Evolutionary conservation across 352 stramenopile genomes (phyloP).

Genomic region (Phytophthora boehmeriae): DNA sequence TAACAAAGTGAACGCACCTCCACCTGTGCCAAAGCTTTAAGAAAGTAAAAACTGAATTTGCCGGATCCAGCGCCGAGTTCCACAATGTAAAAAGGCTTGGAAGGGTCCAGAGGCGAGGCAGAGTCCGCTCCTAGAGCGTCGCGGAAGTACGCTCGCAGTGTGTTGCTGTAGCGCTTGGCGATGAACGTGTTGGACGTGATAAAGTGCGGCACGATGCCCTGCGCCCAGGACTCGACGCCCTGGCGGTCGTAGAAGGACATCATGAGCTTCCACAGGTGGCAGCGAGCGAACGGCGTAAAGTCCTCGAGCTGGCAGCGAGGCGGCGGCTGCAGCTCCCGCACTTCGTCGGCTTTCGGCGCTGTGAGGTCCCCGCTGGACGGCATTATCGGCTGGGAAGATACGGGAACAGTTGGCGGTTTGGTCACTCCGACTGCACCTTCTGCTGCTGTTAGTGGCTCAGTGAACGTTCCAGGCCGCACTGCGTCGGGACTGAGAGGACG

Average conservation of each 20-base stretch:
- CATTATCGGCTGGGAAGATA: not conserved
- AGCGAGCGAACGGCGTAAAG: conserved; percentile 89
- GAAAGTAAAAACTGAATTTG: conserved; percentile 96
- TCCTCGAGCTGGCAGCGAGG: conserved; percentile 86
- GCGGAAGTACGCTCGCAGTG: conserved; percentile 70
- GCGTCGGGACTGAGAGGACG: conserved; percentile 13
- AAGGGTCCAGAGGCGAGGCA: conserved; percentile 60
- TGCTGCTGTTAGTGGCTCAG: conserved; percentile 12
- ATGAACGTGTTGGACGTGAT: conserved; percentile 97
- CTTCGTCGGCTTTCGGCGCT: conserved; percentile 54
- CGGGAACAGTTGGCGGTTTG: conserved; percentile 19
- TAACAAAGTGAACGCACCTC: conserved; percentile 32
- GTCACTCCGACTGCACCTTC: conserved; percentile 12
- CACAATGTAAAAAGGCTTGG: conserved; percentile 93
- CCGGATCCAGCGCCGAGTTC: conserved; percentile 92
- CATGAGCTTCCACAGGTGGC: conserved; percentile 95
- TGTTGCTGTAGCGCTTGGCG: conserved; percentile 86
- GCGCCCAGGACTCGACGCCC: conserved; percentile 87
- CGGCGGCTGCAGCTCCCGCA: conserved; percentile 35
- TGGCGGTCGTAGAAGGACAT: conserved; percentile 93
- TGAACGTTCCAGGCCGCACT: conserved; percentile 27
- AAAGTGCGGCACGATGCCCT: conserved; percentile 96
- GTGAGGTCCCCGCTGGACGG: not conserved
- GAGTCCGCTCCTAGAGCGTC: conserved; percentile 47
- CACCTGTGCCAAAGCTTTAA: conserved; percentile 83